These are phyloP conservation scores for Starmerella roubikii DNA, from an alignment of 805 yeast species.

Conservation along the genomic window DNA sequence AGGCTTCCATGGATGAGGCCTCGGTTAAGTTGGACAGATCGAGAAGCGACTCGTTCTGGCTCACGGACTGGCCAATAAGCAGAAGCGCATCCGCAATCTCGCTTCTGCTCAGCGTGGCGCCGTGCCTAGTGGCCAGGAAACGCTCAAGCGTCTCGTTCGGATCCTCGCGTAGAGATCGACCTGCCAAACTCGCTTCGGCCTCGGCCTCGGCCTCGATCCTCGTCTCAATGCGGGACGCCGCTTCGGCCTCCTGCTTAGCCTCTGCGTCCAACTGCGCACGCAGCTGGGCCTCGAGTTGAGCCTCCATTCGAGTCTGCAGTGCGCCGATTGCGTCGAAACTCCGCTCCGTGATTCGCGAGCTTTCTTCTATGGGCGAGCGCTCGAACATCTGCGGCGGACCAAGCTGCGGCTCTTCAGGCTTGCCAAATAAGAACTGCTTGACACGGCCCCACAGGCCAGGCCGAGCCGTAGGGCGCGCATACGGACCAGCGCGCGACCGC, in stretches of 20 bases:
- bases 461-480: background rate
- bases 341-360: too few species aligned
- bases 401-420: conserved; percentile 1
- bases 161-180: too few species aligned
- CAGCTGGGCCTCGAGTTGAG: too few species aligned
- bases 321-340: too few species aligned
- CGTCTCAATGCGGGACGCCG: too few species aligned
- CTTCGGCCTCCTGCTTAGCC: too few species aligned
- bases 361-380: too few species aligned
- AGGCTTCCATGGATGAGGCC: too few species aligned
- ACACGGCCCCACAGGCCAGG: conserved; percentile 5
- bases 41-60: conserved; percentile 20
- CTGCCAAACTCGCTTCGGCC: too few species aligned
- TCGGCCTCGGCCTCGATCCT: too few species aligned
- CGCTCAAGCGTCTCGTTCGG: conserved; percentile 50
- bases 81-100: conserved; percentile 70
- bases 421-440: conserved; percentile 10
- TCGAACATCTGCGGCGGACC: conserved; percentile 1
- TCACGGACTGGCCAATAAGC: conserved; percentile 32
- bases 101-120: conserved; percentile 49
- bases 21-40: conserved; percentile 16
- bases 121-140: conserved; percentile 57
- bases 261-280: too few species aligned
- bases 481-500: background rate
- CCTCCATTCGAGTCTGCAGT: too few species aligned